Evolutionary conservation across 768 basidiomycete species (phyloP), one percentile per base, ranked within the genome.

Genomic region (Boletus vermiculosoides): DNA sequence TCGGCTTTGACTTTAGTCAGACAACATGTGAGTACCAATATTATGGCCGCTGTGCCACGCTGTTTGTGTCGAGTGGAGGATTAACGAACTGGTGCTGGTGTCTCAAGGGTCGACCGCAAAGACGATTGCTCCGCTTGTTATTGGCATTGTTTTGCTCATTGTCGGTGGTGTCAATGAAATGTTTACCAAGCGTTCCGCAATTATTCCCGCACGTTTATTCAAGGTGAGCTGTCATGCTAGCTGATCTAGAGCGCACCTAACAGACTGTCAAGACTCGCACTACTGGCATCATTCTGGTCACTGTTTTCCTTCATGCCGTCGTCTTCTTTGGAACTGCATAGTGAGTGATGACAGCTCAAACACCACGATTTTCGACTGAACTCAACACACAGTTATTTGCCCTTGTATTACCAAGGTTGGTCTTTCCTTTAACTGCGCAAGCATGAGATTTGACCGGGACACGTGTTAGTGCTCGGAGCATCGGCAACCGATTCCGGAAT

Each of bases 1-100:
- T 92, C 12, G 90, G 90, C 0, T 88, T 92, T 63, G 84, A 88
- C 69, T 81, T 79, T 57, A 83, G 88, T 65, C 82, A 90, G 66
- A 80, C 76, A 0, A 77, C 76, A 55, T 92, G 90, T 89, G 58
- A 65, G 85, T 74, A 36, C 45, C 15, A 16, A 48, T 16, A 5
- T 20, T 42, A 18, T 48, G 45, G 28, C 13, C 6, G 3, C 25
- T 22, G 16, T 22, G 1, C 13, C 3, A 4, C 4, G 20, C 1
- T 1, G 25, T 50, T 18, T 31, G 18, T 31, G n/a, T n/a, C 5
- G 48, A 5, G 30, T 9, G 20, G 37, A 45, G 5, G 11, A 2
- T 18, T 33, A 45, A 41, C 28, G 7, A 37, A 40, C 5, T 23
- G 7, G 12, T 7, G 10, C 41, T 33, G 31, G 34, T 34, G 12